Conservation (phyloP, 148 eudicot genomes). For the Polygonum maritimum region DNA sequence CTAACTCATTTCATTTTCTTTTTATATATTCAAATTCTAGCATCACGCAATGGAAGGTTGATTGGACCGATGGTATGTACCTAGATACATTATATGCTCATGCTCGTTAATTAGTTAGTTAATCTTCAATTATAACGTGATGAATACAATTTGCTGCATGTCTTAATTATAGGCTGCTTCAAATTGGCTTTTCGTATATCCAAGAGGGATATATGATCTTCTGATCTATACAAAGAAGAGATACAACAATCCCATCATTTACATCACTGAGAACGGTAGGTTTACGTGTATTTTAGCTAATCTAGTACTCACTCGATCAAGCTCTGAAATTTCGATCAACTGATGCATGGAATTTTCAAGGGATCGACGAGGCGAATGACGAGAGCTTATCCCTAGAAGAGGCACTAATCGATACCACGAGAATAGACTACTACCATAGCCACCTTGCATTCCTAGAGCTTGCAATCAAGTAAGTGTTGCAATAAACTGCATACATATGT, state of each 20-base stretch:
- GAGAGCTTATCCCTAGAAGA: conserved; percentile 16
- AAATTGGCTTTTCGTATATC: conserved; percentile 24
- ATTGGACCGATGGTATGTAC: conserved; percentile 42
- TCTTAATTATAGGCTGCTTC: conserved; percentile 26
- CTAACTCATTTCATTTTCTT: background rate
- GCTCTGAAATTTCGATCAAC: too few relatives aligned
- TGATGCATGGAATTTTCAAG: conserved; percentile 1
- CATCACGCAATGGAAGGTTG: conserved; percentile 29
- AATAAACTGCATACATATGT: background rate
- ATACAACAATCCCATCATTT: conserved; percentile 10
- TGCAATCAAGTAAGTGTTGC: conserved; percentile 35
- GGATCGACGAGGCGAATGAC: conserved; percentile 23
- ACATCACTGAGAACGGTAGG: conserved; percentile 16
- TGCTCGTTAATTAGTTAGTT: too few relatives aligned
- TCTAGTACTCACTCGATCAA: too few relatives aligned
- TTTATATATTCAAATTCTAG: conserved; percentile 14
- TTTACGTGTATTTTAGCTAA: too few relatives aligned
- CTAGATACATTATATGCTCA: too few relatives aligned
- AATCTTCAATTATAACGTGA: too few relatives aligned
- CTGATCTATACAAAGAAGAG: conserved; percentile 7
- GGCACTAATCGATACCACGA: conserved; percentile 24
- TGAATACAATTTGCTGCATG: too few relatives aligned
- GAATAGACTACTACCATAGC: conserved; percentile 32
- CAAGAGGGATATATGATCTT: conserved; percentile 14
- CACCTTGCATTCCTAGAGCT: conserved; percentile 32